Evolutionary conservation across 1,284 basidiomycete genomes (phyloP).

Genomic region (Cerioporus squamosus): DNA sequence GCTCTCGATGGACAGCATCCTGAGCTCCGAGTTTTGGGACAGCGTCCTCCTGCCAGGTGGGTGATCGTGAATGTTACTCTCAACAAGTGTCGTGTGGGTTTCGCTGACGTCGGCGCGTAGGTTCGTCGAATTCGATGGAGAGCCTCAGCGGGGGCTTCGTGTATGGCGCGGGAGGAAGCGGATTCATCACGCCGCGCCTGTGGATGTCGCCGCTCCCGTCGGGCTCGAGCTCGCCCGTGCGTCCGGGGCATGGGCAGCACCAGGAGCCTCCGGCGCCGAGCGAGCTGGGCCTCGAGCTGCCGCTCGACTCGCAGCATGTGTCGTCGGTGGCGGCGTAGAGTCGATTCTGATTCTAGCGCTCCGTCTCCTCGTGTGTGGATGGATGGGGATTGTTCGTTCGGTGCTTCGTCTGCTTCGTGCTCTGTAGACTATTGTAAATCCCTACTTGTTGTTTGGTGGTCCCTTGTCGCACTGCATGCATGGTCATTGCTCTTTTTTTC

Average conservation of each 20-base stretch:
- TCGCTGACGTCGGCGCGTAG: slow-evolving; percentile 40
- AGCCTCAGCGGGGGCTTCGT: slow-evolving; percentile 82
- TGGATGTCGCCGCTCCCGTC: slow-evolving; percentile 43
- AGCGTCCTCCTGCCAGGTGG: slow-evolving; percentile 80
- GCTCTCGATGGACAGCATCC: slow-evolving; percentile 79
- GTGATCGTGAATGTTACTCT: slow-evolving; percentile 23
- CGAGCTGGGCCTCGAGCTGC: slow-evolving; percentile 28
- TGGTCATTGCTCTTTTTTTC: neutral
- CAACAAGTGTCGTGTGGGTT: neutral
- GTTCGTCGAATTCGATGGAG: slow-evolving; percentile 77
- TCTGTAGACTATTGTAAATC: slow-evolving; percentile 5
- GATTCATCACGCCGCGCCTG: slow-evolving; percentile 61
- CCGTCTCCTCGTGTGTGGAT: neutral
- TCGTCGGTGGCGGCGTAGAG: neutral
- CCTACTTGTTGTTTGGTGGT: neutral
- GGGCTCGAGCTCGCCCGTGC: slow-evolving; percentile 39
- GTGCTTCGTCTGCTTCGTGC: neutral
- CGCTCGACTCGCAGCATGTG: slow-evolving; percentile 1
- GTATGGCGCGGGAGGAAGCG: slow-evolving; percentile 79
- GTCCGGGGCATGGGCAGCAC: slow-evolving; percentile 20
- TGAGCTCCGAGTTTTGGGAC: slow-evolving; percentile 83
- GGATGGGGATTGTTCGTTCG: no score
- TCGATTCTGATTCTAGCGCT: no score
- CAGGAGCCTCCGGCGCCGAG: neutral
- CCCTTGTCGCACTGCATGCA: neutral